A percentile compares a stretch with the other conserved stretches of the same genome.
Conservation (phyloP, 2,329 filamentous ascomycete genomes). For the Monilinia aucupariae region DNA sequence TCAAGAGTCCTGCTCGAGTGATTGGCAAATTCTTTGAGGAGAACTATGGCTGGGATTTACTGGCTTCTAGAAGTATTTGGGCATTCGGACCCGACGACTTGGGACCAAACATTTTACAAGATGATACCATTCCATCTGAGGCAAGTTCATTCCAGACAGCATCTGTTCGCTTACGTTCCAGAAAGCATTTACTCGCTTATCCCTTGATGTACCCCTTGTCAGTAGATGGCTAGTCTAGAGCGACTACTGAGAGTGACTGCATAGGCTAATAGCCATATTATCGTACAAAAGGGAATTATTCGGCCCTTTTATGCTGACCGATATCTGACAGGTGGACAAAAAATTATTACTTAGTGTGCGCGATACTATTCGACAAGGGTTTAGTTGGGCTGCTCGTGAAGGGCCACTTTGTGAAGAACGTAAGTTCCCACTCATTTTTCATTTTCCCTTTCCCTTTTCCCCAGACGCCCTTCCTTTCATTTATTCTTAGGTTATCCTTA, state of each 20-base stretch:
- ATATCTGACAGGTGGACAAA: slow-evolving; percentile 68
- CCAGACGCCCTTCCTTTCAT: neutral
- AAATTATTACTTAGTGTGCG: slow-evolving; percentile 80
- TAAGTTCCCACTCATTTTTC: slow-evolving; percentile 45
- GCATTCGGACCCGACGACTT: slow-evolving; percentile 95
- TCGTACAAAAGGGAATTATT: slow-evolving; percentile 18
- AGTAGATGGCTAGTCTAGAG: neutral
- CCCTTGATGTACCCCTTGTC: neutral
- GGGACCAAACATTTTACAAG: slow-evolving; percentile 91
- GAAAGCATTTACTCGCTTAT: slow-evolving; percentile 6
- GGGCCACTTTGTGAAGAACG: slow-evolving; percentile 96
- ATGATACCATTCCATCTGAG: slow-evolving; percentile 90
- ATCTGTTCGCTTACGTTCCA: slow-evolving; percentile 4
- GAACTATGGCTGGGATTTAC: slow-evolving; percentile 92
- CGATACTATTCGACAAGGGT: slow-evolving; percentile 91
- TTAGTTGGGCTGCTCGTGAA: slow-evolving; percentile 93
- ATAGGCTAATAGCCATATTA: slow-evolving; percentile 5
- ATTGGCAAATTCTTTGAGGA: slow-evolving; percentile 97
- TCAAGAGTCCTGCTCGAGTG: slow-evolving; percentile 86
- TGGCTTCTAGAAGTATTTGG: slow-evolving; percentile 94
- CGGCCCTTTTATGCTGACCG: slow-evolving; percentile 30
- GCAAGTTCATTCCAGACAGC: slow-evolving; percentile 40
- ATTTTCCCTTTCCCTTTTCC: slow-evolving; percentile 11
- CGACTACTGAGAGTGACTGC: slow-evolving; percentile 3
- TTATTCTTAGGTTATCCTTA: neutral